Evolutionary conservation across 1,139 yeast species (phyloP).

Genomic region (Debaryomyces sp.): DNA sequence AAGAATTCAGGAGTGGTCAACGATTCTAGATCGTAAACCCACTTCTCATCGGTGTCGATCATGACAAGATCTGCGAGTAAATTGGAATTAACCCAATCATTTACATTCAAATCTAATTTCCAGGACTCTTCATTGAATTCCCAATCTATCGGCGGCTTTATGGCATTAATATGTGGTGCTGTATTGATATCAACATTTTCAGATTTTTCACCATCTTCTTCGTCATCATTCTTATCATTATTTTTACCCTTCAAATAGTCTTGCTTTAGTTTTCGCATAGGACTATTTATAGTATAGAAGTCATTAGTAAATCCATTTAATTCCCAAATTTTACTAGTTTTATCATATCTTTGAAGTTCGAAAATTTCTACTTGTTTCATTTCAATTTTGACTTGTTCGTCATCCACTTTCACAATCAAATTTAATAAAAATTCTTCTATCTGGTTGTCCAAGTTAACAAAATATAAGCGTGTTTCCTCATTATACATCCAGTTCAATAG

Average conservation of each 20-base stretch:
- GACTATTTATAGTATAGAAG: conserved; percentile 49
- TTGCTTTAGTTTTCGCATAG: conserved; percentile 25
- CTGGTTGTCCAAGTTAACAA: conserved; percentile 48
- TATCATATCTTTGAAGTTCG: conserved; percentile 66
- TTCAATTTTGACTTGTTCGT: conserved; percentile 12
- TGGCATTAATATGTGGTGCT: conserved; percentile 28
- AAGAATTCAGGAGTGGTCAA: conserved; percentile 24
- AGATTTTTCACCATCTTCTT: conserved; percentile 13
- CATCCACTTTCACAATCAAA: conserved; percentile 22
- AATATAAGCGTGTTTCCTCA: conserved; percentile 61
- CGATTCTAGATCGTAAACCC: conserved; percentile 66
- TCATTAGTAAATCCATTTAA: conserved; percentile 57
- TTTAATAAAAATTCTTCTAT: conserved; percentile 43
- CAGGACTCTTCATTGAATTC: conserved; percentile 49
- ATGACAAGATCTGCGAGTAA: conserved; percentile 55
- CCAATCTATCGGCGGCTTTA: conserved; percentile 63
- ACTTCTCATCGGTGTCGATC: conserved; percentile 69
- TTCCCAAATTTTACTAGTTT: conserved; percentile 59
- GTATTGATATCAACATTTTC: conserved; percentile 15
- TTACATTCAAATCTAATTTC: conserved; percentile 62
- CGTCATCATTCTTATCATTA: conserved; percentile 20
- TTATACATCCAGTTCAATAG: conserved; percentile 51
- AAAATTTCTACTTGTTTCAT: conserved; percentile 59
- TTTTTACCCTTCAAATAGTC: conserved; percentile 13
- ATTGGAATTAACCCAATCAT: conserved; percentile 56